These are phyloP conservation scores for Metschnikowia drakensbergensis DNA, from an alignment of 805 yeast genomes.

Conservation along the genomic window DNA sequence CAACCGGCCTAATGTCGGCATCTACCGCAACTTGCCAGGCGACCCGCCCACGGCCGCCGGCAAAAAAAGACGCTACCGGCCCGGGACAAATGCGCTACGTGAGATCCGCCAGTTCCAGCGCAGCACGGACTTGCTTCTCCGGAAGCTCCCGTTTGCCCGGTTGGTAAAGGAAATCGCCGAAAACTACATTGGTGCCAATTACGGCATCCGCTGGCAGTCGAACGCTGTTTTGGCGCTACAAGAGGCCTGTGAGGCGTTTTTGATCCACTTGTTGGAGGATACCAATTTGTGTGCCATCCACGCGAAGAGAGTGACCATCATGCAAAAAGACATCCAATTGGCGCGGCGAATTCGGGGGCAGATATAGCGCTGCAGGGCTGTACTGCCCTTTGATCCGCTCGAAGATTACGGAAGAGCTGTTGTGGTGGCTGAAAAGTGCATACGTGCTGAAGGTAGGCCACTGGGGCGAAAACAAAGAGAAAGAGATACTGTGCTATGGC, in stretches of 20 bases:
- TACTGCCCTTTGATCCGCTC: no score
- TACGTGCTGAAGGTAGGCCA: no score
- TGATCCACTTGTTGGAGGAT: conserved; percentile 71
- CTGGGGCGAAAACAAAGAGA: no score
- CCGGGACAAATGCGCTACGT: conserved; percentile 63
- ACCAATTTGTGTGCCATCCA: conserved; percentile 75
- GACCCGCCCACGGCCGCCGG: conserved; percentile 39
- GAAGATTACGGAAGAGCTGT: not conserved
- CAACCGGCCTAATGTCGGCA: conserved; percentile 27
- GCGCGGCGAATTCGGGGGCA: conserved; percentile 74
- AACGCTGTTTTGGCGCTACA: conserved; percentile 74
- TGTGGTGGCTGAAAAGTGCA: no score
- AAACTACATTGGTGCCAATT: conserved; percentile 49
- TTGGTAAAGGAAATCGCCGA: conserved; percentile 72
- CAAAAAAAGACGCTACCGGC: conserved; percentile 43
- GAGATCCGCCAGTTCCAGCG: conserved; percentile 68
- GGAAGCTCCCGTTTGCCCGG: conserved; percentile 76
- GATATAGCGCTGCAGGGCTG: conserved; percentile 5
- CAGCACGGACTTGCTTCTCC: conserved; percentile 60
- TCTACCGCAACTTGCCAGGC: conserved; percentile 50
- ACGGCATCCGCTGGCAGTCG: conserved; percentile 72
- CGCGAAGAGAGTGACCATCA: conserved; percentile 78
- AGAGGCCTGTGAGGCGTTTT: conserved; percentile 76
- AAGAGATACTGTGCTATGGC: no score
- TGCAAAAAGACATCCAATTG: conserved; percentile 78